A percentile compares a stretch with the other conserved stretches of the same genome.
Evolutionary conservation across 192 early-diverging fungal species (phyloP).

Genomic region (Ambispora gerdemannii): DNA sequence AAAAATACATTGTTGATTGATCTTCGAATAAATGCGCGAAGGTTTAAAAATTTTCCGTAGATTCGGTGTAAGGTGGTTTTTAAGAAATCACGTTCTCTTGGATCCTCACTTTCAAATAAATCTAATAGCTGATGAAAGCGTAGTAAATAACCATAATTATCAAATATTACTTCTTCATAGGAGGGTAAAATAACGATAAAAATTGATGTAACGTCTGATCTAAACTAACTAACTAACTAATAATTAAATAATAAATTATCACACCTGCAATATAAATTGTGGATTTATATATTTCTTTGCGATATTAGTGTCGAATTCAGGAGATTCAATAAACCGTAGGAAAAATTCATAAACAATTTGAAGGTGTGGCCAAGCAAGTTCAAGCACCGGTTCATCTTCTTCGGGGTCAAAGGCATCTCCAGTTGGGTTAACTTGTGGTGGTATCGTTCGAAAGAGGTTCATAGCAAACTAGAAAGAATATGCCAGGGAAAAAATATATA

Average conservation of each 20-base stretch:
- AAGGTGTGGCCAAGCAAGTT: conserved; percentile 96
- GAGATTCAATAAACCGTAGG: conserved; percentile 94
- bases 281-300: conserved; percentile 98
- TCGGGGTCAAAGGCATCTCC: conserved; percentile 99
- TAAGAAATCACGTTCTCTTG: conserved; percentile 95
- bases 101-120: conserved; percentile 99
- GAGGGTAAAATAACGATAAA: too few relatives aligned
- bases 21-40: conserved; percentile 94
- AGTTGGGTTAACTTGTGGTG: conserved; percentile 90
- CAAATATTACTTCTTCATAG: too few relatives aligned
- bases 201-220: too few relatives aligned
- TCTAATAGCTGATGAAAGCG: conserved; percentile 74
- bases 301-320: conserved; percentile 95
- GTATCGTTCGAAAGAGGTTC: conserved; percentile 95
- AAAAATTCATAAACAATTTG: conserved; percentile 99
- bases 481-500: background rate
- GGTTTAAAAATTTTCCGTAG: conserved; percentile 97
- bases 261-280: conserved; percentile 86
- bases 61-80: conserved; percentile 98
- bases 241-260: background rate
- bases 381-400: conserved; percentile 97
- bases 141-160: too few relatives aligned
- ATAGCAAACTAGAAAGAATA: conserved; percentile 74
- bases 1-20: conserved; percentile 99
- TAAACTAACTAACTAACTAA: too few relatives aligned